These are phyloP conservation scores for Monocercomonoides exilis DNA, from an alignment of 78 protist species.

Conservation along the genomic window DNA sequence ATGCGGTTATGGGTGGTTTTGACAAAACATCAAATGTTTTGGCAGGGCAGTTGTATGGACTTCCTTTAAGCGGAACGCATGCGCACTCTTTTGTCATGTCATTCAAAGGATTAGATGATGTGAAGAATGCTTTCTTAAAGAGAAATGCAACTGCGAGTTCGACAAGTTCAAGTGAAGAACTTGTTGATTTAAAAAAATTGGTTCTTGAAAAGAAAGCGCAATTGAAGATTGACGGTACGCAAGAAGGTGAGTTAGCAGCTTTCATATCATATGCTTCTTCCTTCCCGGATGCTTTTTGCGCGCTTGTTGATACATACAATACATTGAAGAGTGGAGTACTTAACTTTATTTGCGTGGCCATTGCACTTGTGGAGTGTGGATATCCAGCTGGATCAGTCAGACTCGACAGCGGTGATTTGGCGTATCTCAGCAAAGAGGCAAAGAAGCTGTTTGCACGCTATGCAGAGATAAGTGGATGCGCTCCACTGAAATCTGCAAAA, in stretches of 20 bases:
- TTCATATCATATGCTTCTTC: conserved; percentile 79
- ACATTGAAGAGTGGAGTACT: conserved; percentile 67
- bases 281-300: conserved; percentile 71
- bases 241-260: conserved; percentile 73
- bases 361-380: conserved; percentile 59
- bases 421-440: conserved; percentile 49
- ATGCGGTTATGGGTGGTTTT: conserved; percentile 74
- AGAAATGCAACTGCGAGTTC: background rate
- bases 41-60: conserved; percentile 59
- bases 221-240: conserved; percentile 20
- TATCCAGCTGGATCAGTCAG: conserved; percentile 69
- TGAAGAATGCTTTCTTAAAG: background rate
- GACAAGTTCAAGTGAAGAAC: too few species aligned
- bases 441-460: background rate
- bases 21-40: conserved; percentile 67
- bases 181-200: background rate
- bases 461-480: background rate
- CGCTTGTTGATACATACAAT: conserved; percentile 81
- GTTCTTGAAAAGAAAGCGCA: background rate
- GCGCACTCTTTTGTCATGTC: conserved; percentile 74
- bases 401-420: conserved; percentile 80
- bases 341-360: conserved; percentile 71
- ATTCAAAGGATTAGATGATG: conserved; percentile 38
- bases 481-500: conserved; percentile 20
- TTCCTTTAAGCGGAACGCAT: conserved; percentile 66